Evolutionary conservation across 2,329 filamentous ascomycete species (phyloP).

Genomic region (Aspergillus hiratsukae): DNA sequence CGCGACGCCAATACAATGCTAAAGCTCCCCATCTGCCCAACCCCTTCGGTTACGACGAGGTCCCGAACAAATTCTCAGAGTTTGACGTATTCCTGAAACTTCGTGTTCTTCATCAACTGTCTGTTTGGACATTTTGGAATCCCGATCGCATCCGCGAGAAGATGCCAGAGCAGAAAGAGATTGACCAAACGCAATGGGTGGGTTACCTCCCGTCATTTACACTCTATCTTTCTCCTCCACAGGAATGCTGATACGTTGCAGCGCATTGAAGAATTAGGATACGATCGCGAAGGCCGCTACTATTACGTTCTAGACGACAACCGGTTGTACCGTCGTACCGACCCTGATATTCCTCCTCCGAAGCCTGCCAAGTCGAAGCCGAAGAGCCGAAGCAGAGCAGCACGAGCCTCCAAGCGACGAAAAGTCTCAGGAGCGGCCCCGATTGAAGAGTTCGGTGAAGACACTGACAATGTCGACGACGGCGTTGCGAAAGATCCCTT

Average conservation of each 20-base stretch:
- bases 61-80: constrained; percentile 67
- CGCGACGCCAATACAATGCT: constrained; percentile 78
- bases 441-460: constrained; percentile 43
- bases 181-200: constrained; percentile 81
- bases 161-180: constrained; percentile 77
- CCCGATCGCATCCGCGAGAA: constrained; percentile 80
- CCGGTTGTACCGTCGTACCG: constrained; percentile 82
- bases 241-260: constrained; percentile 21
- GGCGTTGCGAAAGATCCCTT: constrained; percentile 56
- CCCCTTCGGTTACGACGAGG: constrained; percentile 76
- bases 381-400: constrained; percentile 62
- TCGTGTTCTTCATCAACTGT: constrained; percentile 76
- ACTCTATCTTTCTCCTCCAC: neutral
- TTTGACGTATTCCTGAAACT: constrained; percentile 82
- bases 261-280: constrained; percentile 57
- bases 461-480: constrained; percentile 33
- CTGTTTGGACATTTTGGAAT: constrained; percentile 82
- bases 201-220: constrained; percentile 24
- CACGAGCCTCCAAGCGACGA: constrained; percentile 68
- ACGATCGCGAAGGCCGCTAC: constrained; percentile 78
- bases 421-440: constrained; percentile 45
- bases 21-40: constrained; percentile 70
- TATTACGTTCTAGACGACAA: constrained; percentile 95
- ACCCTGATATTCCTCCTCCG: constrained; percentile 59
- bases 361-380: constrained; percentile 58